Conservation (phyloP, 2,329 filamentous ascomycete genomes). For the Cladosporium cucumerinum region DNA sequence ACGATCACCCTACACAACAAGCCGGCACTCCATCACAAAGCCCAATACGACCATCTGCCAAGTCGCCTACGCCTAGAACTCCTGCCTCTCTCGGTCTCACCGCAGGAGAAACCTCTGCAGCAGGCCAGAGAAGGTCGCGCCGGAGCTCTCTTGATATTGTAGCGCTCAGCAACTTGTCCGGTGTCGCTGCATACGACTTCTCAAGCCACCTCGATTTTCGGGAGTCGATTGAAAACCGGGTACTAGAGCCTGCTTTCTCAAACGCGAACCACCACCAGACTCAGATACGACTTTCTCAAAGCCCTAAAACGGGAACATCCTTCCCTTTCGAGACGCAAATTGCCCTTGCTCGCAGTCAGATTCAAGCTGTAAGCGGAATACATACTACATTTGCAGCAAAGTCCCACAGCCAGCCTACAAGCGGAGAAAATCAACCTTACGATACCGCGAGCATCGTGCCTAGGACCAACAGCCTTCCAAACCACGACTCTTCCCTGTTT, state of each 20-base stretch:
- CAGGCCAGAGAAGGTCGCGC: background rate
- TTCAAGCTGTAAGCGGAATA: background rate
- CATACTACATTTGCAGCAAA: too few species aligned
- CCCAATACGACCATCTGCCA: background rate
- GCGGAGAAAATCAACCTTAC: background rate
- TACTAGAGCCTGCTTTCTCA: background rate
- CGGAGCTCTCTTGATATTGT: background rate
- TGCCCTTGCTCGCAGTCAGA: background rate
- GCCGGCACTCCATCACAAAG: background rate
- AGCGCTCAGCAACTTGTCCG: background rate
- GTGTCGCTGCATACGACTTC: background rate
- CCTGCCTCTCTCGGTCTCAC: background rate
- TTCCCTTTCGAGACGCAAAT: conserved; percentile 28
- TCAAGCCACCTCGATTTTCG: background rate
- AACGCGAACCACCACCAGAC: background rate
- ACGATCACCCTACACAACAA: background rate
- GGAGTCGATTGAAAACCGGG: background rate
- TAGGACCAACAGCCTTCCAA: background rate
- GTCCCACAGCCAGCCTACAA: background rate
- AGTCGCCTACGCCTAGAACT: background rate
- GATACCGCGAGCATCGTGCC: background rate
- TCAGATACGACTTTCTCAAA: background rate
- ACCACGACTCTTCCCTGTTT: background rate
- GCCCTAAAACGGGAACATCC: conserved; percentile 8
- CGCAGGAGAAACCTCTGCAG: background rate